Evolutionary conservation across 108 stramenopile species (phyloP).

Genomic region (Discostella stelligeroides): DNA sequence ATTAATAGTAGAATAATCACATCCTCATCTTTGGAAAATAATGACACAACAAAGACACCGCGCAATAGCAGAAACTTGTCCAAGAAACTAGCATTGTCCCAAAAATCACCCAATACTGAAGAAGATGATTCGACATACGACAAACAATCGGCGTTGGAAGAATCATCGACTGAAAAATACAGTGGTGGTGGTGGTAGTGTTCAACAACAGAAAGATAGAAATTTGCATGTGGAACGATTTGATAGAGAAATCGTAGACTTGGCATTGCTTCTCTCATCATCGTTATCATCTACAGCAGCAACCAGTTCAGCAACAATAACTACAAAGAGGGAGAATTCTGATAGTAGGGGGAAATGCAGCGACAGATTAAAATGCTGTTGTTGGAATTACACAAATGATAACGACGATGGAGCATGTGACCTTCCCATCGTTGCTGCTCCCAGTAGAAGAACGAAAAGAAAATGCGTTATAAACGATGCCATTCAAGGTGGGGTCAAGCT

Average conservation of each 20-base stretch:
- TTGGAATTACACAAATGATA: too few relatives aligned
- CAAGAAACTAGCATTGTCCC: background rate
- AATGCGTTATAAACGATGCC: background rate
- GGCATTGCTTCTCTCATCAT: conserved; percentile 4
- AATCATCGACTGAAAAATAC: background rate
- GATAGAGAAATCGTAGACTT: conserved; percentile 75
- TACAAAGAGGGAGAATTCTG: too few relatives aligned
- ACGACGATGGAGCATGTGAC: too few relatives aligned
- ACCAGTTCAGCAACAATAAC: too few relatives aligned
- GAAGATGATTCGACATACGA: background rate
- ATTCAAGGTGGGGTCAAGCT: background rate
- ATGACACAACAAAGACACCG: conserved; percentile 12
- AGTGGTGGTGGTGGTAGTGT: conserved; percentile 53
- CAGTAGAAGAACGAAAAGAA: background rate
- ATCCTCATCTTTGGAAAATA: background rate
- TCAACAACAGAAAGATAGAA: conserved; percentile 27
- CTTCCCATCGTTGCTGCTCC: background rate
- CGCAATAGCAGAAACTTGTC: conserved; percentile 19
- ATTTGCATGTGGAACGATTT: conserved; percentile 61
- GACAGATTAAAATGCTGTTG: too few relatives aligned
- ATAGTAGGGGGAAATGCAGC: too few relatives aligned
- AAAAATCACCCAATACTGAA: background rate
- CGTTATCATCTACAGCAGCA: background rate
- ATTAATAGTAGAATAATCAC: background rate
- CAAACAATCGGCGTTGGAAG: background rate